Evolutionary conservation across 768 basidiomycete species (phyloP).

Genomic region (Suillus weaverae): DNA sequence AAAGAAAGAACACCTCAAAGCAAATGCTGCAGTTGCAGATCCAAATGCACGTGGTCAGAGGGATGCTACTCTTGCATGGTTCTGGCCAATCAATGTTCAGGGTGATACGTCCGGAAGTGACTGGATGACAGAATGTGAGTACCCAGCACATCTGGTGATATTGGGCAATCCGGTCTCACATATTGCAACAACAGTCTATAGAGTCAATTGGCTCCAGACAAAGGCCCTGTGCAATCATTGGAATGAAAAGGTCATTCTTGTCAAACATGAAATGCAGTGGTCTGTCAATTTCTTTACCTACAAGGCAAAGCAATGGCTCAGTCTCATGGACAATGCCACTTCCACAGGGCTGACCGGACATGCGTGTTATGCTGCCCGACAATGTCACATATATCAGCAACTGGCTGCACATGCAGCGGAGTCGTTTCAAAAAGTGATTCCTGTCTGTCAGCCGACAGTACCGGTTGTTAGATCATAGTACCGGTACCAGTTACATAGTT

Average conservation of each 20-base stretch:
- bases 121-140: conserved; percentile 13
- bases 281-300: background rate
- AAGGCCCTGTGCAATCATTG: conserved; percentile 5
- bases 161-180: background rate
- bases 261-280: background rate
- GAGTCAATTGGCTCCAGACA: conserved; percentile 10
- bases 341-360: background rate
- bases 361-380: no score
- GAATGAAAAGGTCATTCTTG: conserved; percentile 6
- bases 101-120: background rate
- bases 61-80: conserved; percentile 6
- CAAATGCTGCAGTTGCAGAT: background rate
- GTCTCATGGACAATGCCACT: background rate
- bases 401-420: no score
- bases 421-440: no score
- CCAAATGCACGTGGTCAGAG: conserved; percentile 6
- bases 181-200: conserved; percentile 2
- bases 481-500: background rate
- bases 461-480: no score
- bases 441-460: no score
- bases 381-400: no score
- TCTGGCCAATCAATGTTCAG: conserved; percentile 10
- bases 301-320: background rate
- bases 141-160: background rate
- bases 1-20: conserved; percentile 2